Evolutionary conservation across 2,329 filamentous ascomycete genomes (phyloP).

Genomic region (Phoma sp.): DNA sequence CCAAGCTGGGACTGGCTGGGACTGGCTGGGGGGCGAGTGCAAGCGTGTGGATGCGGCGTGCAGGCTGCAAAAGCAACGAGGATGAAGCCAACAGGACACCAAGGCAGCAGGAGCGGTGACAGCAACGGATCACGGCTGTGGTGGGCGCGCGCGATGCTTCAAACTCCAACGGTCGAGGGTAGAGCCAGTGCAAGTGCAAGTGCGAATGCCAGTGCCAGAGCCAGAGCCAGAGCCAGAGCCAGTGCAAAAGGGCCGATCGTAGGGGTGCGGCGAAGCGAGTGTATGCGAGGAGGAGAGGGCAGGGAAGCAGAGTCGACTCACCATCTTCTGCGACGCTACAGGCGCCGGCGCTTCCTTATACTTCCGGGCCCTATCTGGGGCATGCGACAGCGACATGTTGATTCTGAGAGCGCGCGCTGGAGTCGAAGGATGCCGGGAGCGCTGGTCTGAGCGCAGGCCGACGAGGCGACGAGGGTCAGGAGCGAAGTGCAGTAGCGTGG

Average conservation of each 20-base stretch:
- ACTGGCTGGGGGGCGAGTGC: constrained; percentile 15
- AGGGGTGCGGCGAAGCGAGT: constrained; percentile 31
- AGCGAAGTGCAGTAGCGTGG: constrained; percentile 45
- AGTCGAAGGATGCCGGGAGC: constrained; percentile 42
- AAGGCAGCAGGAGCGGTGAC: constrained; percentile 22
- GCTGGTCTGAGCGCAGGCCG: constrained; percentile 39
- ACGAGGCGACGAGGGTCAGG: constrained; percentile 44
- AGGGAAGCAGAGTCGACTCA: constrained; percentile 51
- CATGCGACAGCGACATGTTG: constrained; percentile 50
- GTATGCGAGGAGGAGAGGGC: constrained; percentile 27
- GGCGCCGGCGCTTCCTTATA: constrained; percentile 55
- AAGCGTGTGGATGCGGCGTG: constrained; percentile 44
- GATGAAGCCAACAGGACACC: constrained; percentile 35
- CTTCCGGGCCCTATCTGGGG: constrained; percentile 50
- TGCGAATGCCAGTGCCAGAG: constrained; percentile 5
- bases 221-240: not conserved
- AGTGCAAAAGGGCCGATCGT: constrained; percentile 17
- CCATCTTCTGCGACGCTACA: constrained; percentile 52
- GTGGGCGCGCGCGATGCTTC: constrained; percentile 26
- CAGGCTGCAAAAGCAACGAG: constrained; percentile 48
- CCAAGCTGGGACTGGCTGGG: constrained; percentile 41
- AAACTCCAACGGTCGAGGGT: constrained; percentile 43
- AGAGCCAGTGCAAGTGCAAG: not conserved
- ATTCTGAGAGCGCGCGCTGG: constrained; percentile 47
- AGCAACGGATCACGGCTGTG: constrained; percentile 31